Evolutionary conservation across 768 basidiomycete genomes (phyloP), one percentile per base, ranked within the genome.

Genomic region (Lactifluus pinguis): DNA sequence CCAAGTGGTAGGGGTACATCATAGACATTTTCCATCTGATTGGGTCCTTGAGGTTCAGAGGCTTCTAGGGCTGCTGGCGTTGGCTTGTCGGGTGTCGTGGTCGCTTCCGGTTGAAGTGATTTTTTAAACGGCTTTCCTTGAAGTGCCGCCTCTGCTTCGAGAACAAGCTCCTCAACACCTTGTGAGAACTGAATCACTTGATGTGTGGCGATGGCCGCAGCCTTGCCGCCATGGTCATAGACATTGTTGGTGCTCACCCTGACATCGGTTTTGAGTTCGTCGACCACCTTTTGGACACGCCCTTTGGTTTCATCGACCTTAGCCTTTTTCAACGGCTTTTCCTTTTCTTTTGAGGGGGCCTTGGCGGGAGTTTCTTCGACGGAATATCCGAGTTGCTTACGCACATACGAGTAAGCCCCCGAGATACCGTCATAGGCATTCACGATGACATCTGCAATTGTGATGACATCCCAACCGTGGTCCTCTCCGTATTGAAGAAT

Each of bases 401-500:
- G 76, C 30, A 83, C 72, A 66, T 83, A 80, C 55, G 74, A 73
- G 66, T 83, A 80, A n/a, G 77, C 72, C 15, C 77, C 69, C 25
- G 75, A 75, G 54, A 79, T 75, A 2, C 77, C 75, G 53, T 78
- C 79, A 61, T 81, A 79, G 32, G 80, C 74, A 10, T 79, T 74
- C 9, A 83, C 76, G 61, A 87, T 67, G 47, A 82, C 78, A 62
- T 85, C 78, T 54, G 80, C 76, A 19, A 83, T 61, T 36, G 90
- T 89, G 62, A 91, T 73, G 6, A 78, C 81, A 67, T 94, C 89
- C 89, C 91, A 94, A 14, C 83, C 80, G 59, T 84, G 76, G 32
- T 80, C 77, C 68, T 97, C 92, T 10, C 87, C 89, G 68, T 84
- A 92, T 60, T 94, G 87, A 44, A 95, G 77, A 72, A 95, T 77